These are phyloP conservation scores for Gonapodya prolifera DNA, from an alignment of 192 early-diverging fungal species.

Conservation along the genomic window DNA sequence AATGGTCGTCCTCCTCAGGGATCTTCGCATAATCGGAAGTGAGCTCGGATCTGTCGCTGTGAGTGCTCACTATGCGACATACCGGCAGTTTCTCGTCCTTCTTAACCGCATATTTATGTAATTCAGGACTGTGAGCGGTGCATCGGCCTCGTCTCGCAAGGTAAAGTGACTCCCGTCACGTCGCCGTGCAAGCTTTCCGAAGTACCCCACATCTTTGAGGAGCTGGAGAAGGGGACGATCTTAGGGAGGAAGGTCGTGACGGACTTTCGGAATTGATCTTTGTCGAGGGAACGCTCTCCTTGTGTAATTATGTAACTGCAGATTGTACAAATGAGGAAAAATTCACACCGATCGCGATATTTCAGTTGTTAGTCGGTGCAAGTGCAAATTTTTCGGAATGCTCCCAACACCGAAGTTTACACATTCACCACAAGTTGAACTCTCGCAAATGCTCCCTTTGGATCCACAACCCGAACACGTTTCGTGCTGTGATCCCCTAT, in stretches of 20 bases:
- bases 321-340: background rate
- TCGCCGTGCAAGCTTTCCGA: conserved; percentile 4
- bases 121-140: background rate
- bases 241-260: background rate
- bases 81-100: no score
- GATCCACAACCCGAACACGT: no score
- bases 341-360: no score
- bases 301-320: background rate
- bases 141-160: background rate
- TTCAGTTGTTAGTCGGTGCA: no score
- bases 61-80: background rate
- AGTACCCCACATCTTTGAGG: conserved; percentile 6
- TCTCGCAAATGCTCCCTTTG: no score
- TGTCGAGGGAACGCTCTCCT: background rate
- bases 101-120: background rate
- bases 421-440: no score
- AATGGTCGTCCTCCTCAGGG: background rate
- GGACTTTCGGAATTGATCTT: background rate
- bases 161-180: background rate
- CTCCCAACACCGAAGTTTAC: no score
- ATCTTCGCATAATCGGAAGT: background rate
- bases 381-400: no score
- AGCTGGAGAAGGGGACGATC: conserved; percentile 5
- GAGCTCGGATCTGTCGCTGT: background rate
- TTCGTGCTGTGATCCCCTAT: no score